These are phyloP conservation scores for Lunasporangiospora selenospora DNA, from an alignment of 192 early-diverging fungal species.

Conservation along the genomic window DNA sequence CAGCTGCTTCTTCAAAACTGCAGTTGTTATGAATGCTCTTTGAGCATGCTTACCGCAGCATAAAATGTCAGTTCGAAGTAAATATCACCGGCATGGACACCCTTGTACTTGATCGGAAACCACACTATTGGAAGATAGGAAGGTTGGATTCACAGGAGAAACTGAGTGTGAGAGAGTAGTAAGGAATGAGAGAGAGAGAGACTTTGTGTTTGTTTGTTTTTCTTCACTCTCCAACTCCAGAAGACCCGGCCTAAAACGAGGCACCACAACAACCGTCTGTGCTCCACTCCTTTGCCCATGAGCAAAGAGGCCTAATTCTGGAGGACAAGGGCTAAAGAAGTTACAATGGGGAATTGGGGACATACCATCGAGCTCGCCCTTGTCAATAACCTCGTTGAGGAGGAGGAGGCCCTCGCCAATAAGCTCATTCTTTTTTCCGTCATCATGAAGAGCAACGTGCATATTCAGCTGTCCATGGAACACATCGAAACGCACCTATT, in stretches of 20 bases:
- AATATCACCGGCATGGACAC: slow-evolving; percentile 52
- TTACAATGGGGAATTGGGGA: no score
- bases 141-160: background rate
- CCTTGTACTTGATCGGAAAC: slow-evolving; percentile 53
- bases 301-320: no score
- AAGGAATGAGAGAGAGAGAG: no score
- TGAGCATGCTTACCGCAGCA: slow-evolving; percentile 52
- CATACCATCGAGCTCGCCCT: slow-evolving; percentile 48
- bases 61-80: slow-evolving; percentile 64
- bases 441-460: slow-evolving; percentile 22
- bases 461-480: slow-evolving; percentile 31
- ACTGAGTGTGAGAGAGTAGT: background rate
- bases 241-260: no score
- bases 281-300: no score
- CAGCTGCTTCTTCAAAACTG: no score
- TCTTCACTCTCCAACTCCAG: no score
- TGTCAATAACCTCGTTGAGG: slow-evolving; percentile 41
- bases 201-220: no score
- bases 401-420: slow-evolving; percentile 36
- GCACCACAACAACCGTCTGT: no score
- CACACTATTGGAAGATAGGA: slow-evolving; percentile 42
- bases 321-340: no score
- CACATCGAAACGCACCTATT: slow-evolving; percentile 39
- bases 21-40: no score
- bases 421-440: slow-evolving; percentile 40